Conservation (phyloP, 1,284 basidiomycete genomes). For the Ceratobasidium sp. region DNA sequence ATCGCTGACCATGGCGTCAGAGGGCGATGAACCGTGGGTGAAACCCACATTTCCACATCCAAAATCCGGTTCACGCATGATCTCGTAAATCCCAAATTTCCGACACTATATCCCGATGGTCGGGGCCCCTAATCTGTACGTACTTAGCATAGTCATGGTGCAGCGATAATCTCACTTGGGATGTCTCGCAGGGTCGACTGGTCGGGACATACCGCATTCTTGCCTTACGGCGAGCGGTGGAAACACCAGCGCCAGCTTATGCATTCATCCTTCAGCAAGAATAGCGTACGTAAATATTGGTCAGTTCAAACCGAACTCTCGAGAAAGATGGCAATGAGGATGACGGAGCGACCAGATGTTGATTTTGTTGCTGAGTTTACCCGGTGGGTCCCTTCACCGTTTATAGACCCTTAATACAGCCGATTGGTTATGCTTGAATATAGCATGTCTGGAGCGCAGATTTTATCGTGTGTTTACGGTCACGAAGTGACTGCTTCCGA, state of each 20-base stretch:
- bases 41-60: background rate
- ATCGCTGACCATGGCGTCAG: background rate
- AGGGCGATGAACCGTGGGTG: background rate
- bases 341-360: slow-evolving; percentile 1
- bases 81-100: background rate
- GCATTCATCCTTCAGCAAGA: slow-evolving; percentile 19
- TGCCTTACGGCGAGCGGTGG: slow-evolving; percentile 26
- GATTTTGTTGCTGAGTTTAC: background rate
- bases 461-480: slow-evolving; percentile 19
- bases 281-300: background rate
- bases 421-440: background rate
- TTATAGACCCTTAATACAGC: background rate
- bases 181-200: slow-evolving; percentile 20
- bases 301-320: background rate
- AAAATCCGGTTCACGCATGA: background rate
- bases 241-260: slow-evolving; percentile 25
- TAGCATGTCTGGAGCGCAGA: slow-evolving; percentile 11
- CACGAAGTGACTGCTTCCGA: slow-evolving; percentile 9
- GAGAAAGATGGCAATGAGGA: background rate
- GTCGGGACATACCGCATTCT: slow-evolving; percentile 11
- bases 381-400: background rate
- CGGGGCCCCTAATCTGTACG: slow-evolving; percentile 10
- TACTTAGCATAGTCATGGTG: background rate
- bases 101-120: slow-evolving; percentile 2
- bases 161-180: background rate